Conservation (phyloP, 169 alveolate species). For the Eimeria necatrix region DNA sequence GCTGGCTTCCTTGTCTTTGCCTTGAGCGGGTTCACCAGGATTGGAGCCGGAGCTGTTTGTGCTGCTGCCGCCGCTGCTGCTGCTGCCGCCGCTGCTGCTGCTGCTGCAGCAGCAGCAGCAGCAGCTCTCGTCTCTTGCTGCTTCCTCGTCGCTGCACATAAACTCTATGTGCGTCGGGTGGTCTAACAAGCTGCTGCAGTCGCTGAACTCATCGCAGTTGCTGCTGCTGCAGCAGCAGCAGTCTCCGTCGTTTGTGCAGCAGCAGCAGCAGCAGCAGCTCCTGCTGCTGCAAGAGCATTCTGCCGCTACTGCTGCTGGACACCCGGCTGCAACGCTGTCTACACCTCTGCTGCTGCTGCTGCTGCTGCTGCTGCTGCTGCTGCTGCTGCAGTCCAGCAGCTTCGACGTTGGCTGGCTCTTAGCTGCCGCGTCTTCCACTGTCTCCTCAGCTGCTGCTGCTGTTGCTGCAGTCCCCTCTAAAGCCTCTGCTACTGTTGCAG, state of each 20-base stretch:
- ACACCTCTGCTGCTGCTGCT: too few relatives aligned
- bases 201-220: not conserved
- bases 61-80: too few relatives aligned
- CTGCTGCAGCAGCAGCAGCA: constrained; percentile 11
- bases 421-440: not conserved
- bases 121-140: not conserved
- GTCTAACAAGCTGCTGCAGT: not conserved
- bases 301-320: not conserved
- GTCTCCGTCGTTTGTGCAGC: not conserved
- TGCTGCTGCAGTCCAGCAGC: not conserved
- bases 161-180: not conserved
- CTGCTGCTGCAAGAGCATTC: not conserved
- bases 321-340: not conserved
- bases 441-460: not conserved
- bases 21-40: not conserved
- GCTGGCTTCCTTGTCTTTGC: not conserved
- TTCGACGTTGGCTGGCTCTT: not conserved
- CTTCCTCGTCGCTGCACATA: not conserved
- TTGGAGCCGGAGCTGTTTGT: too few relatives aligned
- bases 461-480: not conserved
- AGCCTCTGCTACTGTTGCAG: not conserved
- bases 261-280: constrained; percentile 35
- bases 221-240: not conserved
- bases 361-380: too few relatives aligned
- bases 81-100: not conserved